Evolutionary conservation across 192 early-diverging fungal genomes (phyloP).

Genomic region (Pilaira anomala): DNA sequence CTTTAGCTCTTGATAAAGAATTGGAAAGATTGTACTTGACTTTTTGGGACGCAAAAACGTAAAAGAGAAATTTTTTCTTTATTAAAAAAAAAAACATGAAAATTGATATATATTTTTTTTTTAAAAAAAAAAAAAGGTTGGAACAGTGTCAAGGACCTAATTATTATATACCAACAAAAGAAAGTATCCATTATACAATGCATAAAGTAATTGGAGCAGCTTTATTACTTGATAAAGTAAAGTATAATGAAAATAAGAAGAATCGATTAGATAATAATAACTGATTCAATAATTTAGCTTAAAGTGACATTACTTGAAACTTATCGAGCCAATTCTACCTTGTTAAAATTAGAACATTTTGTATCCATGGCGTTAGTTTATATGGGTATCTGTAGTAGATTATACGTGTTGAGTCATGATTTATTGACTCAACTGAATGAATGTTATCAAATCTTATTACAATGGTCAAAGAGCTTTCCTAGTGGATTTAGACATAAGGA

Average conservation of each 20-base stretch:
- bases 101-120: not conserved
- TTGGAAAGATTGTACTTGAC: slow-evolving; percentile 12
- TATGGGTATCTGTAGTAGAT: slow-evolving; percentile 17
- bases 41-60: slow-evolving; percentile 27
- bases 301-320: slow-evolving; percentile 24
- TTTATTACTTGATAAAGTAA: slow-evolving; percentile 28
- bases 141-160: slow-evolving; percentile 12
- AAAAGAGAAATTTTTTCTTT: not conserved
- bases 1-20: slow-evolving; percentile 8
- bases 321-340: slow-evolving; percentile 21
- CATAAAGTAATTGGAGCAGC: slow-evolving; percentile 21
- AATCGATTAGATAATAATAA: not conserved
- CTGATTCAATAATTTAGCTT: not conserved
- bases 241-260: not conserved
- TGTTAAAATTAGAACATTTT: slow-evolving; percentile 28
- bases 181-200: slow-evolving; percentile 25
- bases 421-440: slow-evolving; percentile 11
- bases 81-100: too few species aligned
- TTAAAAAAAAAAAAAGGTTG: not conserved
- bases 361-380: slow-evolving; percentile 20
- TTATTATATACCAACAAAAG: slow-evolving; percentile 19
- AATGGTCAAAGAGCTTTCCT: slow-evolving; percentile 20
- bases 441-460: slow-evolving; percentile 18
- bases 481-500: slow-evolving; percentile 15
- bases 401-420: not conserved